These are phyloP conservation scores for Heliosperma pusillum DNA, from an alignment of 148 eudicot genomes.

Conservation along the genomic window DNA sequence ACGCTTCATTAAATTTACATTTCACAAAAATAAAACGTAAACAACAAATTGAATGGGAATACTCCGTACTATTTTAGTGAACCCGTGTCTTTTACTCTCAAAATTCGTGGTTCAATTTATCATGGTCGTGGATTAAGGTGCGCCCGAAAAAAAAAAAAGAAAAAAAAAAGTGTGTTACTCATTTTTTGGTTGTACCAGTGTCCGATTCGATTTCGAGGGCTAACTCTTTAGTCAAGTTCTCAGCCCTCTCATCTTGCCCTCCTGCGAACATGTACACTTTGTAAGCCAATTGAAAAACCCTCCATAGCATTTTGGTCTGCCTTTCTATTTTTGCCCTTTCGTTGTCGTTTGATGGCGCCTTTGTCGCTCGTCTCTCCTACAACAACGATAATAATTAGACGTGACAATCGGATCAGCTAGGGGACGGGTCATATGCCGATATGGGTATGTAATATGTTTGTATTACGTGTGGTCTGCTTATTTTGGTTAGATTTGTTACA, in stretches of 20 bases:
- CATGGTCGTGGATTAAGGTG: too few relatives aligned
- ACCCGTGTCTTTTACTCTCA: too few relatives aligned
- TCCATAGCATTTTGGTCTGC: constrained; percentile 65
- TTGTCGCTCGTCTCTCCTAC: constrained; percentile 72
- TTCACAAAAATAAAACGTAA: too few relatives aligned
- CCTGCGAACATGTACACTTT: constrained; percentile 89
- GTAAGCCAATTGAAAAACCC: constrained; percentile 87
- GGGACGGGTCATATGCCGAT: background rate
- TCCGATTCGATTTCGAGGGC: constrained; percentile 64
- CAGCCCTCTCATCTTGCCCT: constrained; percentile 95
- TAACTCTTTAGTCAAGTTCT: constrained; percentile 65
- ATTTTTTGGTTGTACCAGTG: background rate
- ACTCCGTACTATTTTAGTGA: too few relatives aligned
- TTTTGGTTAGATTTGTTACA: too few relatives aligned
- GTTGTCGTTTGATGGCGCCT: constrained; percentile 34
- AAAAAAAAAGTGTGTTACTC: background rate
- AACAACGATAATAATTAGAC: background rate
- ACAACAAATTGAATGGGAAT: too few relatives aligned
- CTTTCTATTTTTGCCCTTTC: constrained; percentile 36
- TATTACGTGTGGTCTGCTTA: too few relatives aligned
- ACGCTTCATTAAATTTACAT: too few relatives aligned
- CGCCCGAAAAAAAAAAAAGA: too few relatives aligned
- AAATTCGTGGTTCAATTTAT: too few relatives aligned
- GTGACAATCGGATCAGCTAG: background rate
- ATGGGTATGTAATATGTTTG: too few relatives aligned